Base-by-base conservation (phyloP, 768 basidiomycete species). In the Fomitopsis serialis region DNA sequence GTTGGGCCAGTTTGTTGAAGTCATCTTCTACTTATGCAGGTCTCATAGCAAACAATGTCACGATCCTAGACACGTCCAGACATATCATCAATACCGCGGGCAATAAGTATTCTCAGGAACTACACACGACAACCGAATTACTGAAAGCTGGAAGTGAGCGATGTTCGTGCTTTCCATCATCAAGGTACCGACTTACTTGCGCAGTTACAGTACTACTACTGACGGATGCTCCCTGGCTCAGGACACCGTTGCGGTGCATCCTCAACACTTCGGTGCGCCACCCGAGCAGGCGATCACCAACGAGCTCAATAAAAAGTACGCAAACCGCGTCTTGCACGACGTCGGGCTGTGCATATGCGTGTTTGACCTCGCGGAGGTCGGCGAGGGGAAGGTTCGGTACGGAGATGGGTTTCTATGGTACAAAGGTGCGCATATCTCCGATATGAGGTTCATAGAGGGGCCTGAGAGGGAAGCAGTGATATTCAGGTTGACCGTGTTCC, bases 361-460 rank as follows among this genome's bases (percentile, higher is more conserved):
- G 0, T 97, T 93, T 56, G 96, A 98, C 67, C 71, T 99, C 37
- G 73, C 84, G 0, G 81, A 92, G 58, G 88, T 84, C 1, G 87
- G 92, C 1, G 94, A 98, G 64, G 96, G 96, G 1, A 94, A 89
- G 57, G 85, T 99, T 4, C 78, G 93, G 34, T 97, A 95, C 62
- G 95, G 96, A 0, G 96, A 99, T 68, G 96, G 96, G 0, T 85
- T 85, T 64, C 73, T 96, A 63, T 98, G 94, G 87, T 94, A 98
- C 66, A 92, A 89, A 78, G 82, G 95, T 95, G 48, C 56, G 74
- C 63, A 15, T 5, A 5, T 32, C 11, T 32, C 11, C n/a, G n/a
- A n/a, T n/a, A n/a, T 32, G 29, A 11, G 29, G 29, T 11, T 32
- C 29, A 32, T 6, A 6, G 29, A 11, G 11, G 25, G 1, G 32